These are phyloP conservation scores for Xylaria bambusicola DNA, from an alignment of 495 filamentous ascomycete genomes.

Conservation along the genomic window DNA sequence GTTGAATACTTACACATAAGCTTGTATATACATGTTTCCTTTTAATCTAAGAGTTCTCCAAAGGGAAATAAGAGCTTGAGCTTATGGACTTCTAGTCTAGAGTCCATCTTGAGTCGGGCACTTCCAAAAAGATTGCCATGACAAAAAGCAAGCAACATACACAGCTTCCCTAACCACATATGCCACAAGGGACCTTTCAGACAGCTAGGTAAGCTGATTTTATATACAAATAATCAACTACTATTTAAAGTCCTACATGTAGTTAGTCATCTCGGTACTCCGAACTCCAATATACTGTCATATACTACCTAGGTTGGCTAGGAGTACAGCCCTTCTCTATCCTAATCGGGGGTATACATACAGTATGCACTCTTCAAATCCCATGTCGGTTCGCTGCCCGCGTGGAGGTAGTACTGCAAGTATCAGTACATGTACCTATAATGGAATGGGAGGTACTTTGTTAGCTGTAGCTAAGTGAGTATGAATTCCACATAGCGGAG, in stretches of 20 bases:
- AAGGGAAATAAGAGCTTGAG: not conserved
- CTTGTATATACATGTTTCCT: not conserved
- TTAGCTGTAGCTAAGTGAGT: too few relatives aligned
- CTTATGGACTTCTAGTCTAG: not conserved
- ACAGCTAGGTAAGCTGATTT: not conserved
- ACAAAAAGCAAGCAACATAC: not conserved
- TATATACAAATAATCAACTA: too few relatives aligned
- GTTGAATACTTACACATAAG: too few relatives aligned
- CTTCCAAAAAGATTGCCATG: not conserved
- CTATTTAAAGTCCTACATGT: too few relatives aligned
- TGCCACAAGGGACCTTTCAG: not conserved
- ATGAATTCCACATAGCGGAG: conserved; percentile 6
- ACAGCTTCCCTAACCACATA: not conserved
- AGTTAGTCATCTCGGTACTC: too few relatives aligned
- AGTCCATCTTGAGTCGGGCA: not conserved
- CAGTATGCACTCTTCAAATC: too few relatives aligned
- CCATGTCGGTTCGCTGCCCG: not conserved
- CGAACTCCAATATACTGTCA: too few relatives aligned
- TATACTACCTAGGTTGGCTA: too few relatives aligned
- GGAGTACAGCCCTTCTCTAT: too few relatives aligned
- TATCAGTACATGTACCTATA: not conserved
- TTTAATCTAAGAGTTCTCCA: too few relatives aligned
- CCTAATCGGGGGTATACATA: too few relatives aligned
- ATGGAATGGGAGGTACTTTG: too few relatives aligned
- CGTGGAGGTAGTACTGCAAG: not conserved